phyloP scores from a whole-genome alignment of 2,329 filamentous ascomycete species.

The Aspergillus felis region DNA sequence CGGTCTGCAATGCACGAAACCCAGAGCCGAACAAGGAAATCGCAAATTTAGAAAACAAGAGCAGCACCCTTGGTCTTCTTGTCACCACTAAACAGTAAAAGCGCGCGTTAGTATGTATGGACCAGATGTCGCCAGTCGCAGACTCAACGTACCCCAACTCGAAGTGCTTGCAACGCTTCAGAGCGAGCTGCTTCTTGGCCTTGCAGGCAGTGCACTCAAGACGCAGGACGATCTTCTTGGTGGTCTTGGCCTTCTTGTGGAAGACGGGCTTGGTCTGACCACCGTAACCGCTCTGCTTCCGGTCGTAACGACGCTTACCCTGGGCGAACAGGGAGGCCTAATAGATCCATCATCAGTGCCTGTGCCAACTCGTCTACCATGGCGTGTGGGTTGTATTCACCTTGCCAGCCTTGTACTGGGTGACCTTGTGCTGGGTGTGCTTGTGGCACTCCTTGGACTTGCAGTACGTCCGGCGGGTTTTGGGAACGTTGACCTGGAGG shows the following conservation, averaged over 20 bases:
- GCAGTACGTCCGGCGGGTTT: slow-evolving; percentile 97
- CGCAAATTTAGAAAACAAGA: slow-evolving; percentile 87
- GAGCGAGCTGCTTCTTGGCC: slow-evolving; percentile 93
- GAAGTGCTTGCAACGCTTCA: slow-evolving; percentile 99
- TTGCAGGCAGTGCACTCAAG: slow-evolving; percentile 98
- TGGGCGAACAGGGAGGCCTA: slow-evolving; percentile 91
- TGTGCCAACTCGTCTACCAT: slow-evolving; percentile 14
- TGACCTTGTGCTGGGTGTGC: slow-evolving; percentile 89
- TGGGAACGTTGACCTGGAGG: slow-evolving; percentile 89
- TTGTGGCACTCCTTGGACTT: slow-evolving; percentile 93
- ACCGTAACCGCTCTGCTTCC: slow-evolving; percentile 99
- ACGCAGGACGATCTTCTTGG: slow-evolving; percentile 99
- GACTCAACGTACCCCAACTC: slow-evolving; percentile 82
- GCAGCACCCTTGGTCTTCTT: slow-evolving; percentile 99
- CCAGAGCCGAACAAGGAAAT: slow-evolving; percentile 42
- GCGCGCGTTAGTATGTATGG: slow-evolving; percentile 38
- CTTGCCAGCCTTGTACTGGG: slow-evolving; percentile 97
- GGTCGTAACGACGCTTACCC: slow-evolving; percentile 99
- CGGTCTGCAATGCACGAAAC: slow-evolving; percentile 38
- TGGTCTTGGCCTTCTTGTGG: slow-evolving; percentile 99
- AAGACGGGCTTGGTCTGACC: slow-evolving; percentile 99
- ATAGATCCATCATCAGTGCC: slow-evolving; percentile 19
- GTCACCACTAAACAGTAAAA: slow-evolving; percentile 71
- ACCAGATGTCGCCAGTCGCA: background rate
- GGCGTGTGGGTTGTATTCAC: slow-evolving; percentile 43